These are phyloP conservation scores for Porogramme epimiltina DNA, from an alignment of 1,284 basidiomycete species.

Conservation along the genomic window DNA sequence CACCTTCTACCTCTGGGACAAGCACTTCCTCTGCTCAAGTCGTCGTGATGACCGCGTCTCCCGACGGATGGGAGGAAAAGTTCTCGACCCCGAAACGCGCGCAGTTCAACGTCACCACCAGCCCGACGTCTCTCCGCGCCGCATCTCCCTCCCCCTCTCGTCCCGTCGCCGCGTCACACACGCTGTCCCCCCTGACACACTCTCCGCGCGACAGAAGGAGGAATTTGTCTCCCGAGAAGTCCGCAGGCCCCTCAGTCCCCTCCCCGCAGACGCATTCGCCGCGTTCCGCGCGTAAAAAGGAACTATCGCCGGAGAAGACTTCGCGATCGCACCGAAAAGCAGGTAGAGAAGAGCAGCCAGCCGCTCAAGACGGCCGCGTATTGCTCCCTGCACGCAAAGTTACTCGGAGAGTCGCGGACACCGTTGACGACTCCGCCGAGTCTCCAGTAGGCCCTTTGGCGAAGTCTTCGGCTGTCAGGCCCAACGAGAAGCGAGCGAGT, in stretches of 20 bases:
- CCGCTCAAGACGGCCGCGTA: not conserved
- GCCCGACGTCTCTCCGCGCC: not conserved
- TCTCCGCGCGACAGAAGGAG: not conserved
- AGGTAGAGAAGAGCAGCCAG: too few relatives aligned
- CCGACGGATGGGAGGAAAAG: conserved; percentile 17
- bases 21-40: not conserved
- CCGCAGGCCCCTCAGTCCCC: too few relatives aligned
- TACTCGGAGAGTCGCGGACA: conserved; percentile 5
- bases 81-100: conserved; percentile 18
- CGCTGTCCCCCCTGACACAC: not conserved
- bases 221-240: not conserved
- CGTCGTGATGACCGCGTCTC: conserved; percentile 1
- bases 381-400: conserved; percentile 12
- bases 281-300: not conserved
- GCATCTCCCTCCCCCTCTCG: not conserved
- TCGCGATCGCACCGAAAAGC: too few relatives aligned
- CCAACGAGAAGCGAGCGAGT: too few relatives aligned
- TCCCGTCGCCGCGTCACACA: not conserved
- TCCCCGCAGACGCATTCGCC: not conserved
- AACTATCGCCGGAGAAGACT: too few relatives aligned
- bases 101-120: not conserved
- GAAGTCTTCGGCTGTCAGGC: not conserved
- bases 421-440: too few relatives aligned
- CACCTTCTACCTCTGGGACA: not conserved
- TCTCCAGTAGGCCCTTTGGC: too few relatives aligned